Conservation (phyloP, 257 asterid species). For the Solanum gracilifrons region DNA sequence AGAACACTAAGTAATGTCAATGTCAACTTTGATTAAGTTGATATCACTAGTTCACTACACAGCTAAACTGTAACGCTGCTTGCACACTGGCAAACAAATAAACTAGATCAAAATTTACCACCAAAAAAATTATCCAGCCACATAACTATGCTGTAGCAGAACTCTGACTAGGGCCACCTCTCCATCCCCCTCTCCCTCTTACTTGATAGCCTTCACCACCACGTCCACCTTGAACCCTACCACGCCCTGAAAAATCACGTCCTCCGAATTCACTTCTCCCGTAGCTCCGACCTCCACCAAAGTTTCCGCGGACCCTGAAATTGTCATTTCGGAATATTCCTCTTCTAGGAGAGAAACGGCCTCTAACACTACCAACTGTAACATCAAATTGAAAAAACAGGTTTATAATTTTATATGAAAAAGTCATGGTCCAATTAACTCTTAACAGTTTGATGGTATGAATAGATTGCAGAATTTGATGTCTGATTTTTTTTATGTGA, state of each 20-base stretch:
- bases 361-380: constrained; percentile 52
- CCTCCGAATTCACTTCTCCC: constrained; percentile 52
- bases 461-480: neutral
- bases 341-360: constrained; percentile 42
- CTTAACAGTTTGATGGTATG: neutral
- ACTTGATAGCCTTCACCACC: constrained; percentile 3
- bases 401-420: neutral
- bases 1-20: neutral
- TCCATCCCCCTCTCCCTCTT: constrained; percentile 3
- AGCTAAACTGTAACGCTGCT: neutral
- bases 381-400: neutral
- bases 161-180: constrained; percentile 8
- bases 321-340: constrained; percentile 52
- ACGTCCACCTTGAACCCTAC: constrained; percentile 13
- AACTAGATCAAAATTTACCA: neutral
- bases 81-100: neutral
- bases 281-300: constrained; percentile 36
- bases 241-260: constrained; percentile 12
- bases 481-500: neutral
- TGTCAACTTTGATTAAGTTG: constrained; percentile 8
- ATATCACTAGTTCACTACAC: neutral
- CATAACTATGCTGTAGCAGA: neutral
- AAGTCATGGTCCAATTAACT: neutral
- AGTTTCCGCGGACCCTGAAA: constrained; percentile 54
- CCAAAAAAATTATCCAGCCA: neutral